phyloP scores from a whole-genome alignment of 1,284 basidiomycete species.

The Cutaneotrichosporon cutaneum region DNA sequence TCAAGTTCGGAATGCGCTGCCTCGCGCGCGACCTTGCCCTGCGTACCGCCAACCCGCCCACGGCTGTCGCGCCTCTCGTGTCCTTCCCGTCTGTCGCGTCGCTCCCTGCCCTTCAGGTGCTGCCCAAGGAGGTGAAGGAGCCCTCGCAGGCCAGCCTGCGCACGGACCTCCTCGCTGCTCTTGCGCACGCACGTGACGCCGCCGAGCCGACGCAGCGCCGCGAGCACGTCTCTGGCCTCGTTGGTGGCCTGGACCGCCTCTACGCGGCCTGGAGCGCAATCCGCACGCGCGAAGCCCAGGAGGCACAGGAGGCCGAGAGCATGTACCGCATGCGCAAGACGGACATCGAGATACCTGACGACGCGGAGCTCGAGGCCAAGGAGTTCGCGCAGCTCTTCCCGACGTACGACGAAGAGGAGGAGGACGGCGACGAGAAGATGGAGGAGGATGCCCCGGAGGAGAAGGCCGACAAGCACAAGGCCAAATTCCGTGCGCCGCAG shows the following conservation, averaged over 20 bases:
- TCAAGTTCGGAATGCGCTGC: constrained; percentile 74
- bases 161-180: constrained; percentile 55
- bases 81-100: constrained; percentile 53
- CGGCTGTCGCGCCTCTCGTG: constrained; percentile 39
- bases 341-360: constrained; percentile 63
- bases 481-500: constrained; percentile 28
- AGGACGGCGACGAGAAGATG: constrained; percentile 20
- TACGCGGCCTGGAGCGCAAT: constrained; percentile 81
- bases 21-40: constrained; percentile 34
- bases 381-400: constrained; percentile 84
- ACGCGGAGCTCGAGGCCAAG: constrained; percentile 72
- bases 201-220: constrained; percentile 29
- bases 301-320: constrained; percentile 65
- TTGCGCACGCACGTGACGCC: constrained; percentile 58
- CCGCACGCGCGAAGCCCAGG: constrained; percentile 66
- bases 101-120: constrained; percentile 57
- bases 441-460: constrained; percentile 22
- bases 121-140: constrained; percentile 27
- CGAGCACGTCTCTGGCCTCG: constrained; percentile 45
- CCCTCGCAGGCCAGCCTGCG: constrained; percentile 22
- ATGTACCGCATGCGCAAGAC: constrained; percentile 73
- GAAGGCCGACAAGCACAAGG: constrained; percentile 20
- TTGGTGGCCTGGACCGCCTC: constrained; percentile 67
- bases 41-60: constrained; percentile 27
- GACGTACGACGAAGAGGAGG: constrained; percentile 64